These are phyloP conservation scores for Xylaria longipes DNA, from an alignment of 495 filamentous ascomycete species.

Conservation along the genomic window DNA sequence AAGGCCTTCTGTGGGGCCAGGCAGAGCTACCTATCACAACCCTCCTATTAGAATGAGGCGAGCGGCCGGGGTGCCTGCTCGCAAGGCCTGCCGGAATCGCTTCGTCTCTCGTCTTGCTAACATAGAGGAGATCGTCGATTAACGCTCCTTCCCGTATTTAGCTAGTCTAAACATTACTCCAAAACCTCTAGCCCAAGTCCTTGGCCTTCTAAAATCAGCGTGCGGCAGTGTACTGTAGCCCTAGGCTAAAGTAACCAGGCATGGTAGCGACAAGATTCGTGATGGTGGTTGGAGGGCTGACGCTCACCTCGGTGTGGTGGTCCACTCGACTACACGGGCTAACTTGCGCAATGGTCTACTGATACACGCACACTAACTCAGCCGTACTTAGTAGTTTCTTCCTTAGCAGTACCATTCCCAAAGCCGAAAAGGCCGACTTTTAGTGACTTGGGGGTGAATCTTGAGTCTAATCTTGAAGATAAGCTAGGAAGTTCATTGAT, in stretches of 20 bases:
- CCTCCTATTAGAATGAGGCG: background rate
- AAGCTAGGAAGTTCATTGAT: background rate
- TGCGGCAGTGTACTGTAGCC: background rate
- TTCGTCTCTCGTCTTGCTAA: background rate
- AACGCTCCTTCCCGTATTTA: background rate
- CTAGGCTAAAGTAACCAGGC: background rate
- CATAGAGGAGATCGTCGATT: slow-evolving; percentile 11
- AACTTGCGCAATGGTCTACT: slow-evolving; percentile 17
- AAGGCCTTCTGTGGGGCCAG: background rate
- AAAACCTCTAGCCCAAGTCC: background rate
- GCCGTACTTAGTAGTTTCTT: background rate
- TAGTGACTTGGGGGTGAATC: background rate
- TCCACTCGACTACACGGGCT: background rate
- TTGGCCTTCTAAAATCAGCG: slow-evolving; percentile 10
- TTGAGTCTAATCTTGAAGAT: background rate
- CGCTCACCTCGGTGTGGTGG: slow-evolving; percentile 15
- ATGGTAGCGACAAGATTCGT: background rate
- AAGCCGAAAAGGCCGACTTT: slow-evolving; percentile 4
- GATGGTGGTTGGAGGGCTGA: background rate
- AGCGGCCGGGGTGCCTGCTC: background rate
- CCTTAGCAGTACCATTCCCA: background rate
- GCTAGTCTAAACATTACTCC: background rate
- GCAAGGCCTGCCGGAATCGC: slow-evolving; percentile 11
- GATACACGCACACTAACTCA: slow-evolving; percentile 1
- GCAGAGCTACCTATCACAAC: background rate